Percentiles rank a stretch among this genome's conserved stretches.
Evolutionary conservation across 1,139 yeast species (phyloP).

Genomic region (Trichomonascaceae sp.): DNA sequence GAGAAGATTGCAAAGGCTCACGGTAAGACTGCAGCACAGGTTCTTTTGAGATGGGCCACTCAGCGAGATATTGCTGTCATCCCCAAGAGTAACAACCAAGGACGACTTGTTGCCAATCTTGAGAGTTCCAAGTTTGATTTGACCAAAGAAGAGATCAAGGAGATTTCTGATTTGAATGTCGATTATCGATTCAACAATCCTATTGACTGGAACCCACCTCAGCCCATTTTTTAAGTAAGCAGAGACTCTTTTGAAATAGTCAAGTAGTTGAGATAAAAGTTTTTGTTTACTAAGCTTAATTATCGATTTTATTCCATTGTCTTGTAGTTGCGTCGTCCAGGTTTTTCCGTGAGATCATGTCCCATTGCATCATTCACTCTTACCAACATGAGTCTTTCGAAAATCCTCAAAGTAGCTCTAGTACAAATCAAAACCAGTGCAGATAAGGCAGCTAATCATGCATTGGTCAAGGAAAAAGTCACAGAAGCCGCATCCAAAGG

Average conservation of each 20-base stretch:
- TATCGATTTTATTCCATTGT: too few relatives aligned
- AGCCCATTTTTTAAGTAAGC: slow-evolving; percentile 19
- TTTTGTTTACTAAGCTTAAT: background rate
- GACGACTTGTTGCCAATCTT: slow-evolving; percentile 52
- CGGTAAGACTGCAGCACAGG: slow-evolving; percentile 52
- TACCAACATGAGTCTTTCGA: slow-evolving; percentile 17
- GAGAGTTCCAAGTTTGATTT: slow-evolving; percentile 53
- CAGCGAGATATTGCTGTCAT: slow-evolving; percentile 62
- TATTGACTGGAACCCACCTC: slow-evolving; percentile 58
- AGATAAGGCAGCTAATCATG: slow-evolving; percentile 57
- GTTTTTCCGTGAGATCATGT: background rate
- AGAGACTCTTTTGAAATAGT: background rate
- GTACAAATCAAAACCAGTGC: slow-evolving; percentile 72
- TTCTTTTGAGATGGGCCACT: slow-evolving; percentile 65
- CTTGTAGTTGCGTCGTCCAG: too few relatives aligned
- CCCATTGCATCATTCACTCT: background rate
- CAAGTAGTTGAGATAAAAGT: background rate
- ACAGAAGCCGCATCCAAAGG: slow-evolving; percentile 46
- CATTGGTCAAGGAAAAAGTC: slow-evolving; percentile 49
- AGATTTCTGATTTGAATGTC: slow-evolving; percentile 48
- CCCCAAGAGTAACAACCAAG: slow-evolving; percentile 59
- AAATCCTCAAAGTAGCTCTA: slow-evolving; percentile 57
- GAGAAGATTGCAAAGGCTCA: slow-evolving; percentile 46
- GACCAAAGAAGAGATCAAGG: slow-evolving; percentile 40
- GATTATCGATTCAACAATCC: slow-evolving; percentile 83